Percentiles rank a stretch among this genome's conserved stretches.
These are phyloP conservation scores for Phytophthora citrophthora DNA, from an alignment of 352 stramenopile genomes.

Conservation along the genomic window DNA sequence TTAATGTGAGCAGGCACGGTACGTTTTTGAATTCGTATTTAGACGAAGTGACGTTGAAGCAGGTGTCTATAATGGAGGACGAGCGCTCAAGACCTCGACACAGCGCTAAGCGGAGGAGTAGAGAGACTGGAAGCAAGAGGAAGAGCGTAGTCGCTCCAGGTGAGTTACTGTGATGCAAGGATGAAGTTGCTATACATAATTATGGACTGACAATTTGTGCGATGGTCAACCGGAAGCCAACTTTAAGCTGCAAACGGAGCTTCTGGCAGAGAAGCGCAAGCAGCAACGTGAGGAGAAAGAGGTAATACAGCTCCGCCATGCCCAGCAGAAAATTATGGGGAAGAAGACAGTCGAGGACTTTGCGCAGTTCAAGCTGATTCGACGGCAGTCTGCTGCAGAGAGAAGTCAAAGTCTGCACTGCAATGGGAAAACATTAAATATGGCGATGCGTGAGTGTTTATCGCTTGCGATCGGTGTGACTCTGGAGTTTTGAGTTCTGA, in stretches of 20 bases:
- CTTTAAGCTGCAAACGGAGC: conserved; percentile 35
- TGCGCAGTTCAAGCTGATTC: conserved; percentile 48
- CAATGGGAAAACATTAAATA: conserved; percentile 35
- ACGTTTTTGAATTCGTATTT: not conserved
- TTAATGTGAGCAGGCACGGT: not conserved
- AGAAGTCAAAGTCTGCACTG: conserved; percentile 53
- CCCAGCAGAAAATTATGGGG: conserved; percentile 51
- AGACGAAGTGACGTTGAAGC: conserved; percentile 5
- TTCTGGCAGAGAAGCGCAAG: conserved; percentile 23
- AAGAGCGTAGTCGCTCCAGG: conserved; percentile 17
- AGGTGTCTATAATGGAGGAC: conserved; percentile 12
- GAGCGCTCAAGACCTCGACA: conserved; percentile 3
- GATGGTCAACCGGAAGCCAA: conserved; percentile 1
- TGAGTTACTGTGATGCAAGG: not conserved
- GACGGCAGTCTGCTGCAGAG: conserved; percentile 35
- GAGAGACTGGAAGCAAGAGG: not conserved
- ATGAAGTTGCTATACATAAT: not conserved
- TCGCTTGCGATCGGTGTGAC: not conserved
- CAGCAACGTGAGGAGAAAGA: conserved; percentile 36
- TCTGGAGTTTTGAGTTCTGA: not conserved
- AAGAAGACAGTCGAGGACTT: conserved; percentile 66
- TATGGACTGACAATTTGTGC: not conserved
- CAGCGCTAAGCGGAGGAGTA: conserved; percentile 19
- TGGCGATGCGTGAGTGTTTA: conserved; percentile 8
- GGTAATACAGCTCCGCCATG: conserved; percentile 33